Base-by-base conservation (phyloP, 495 filamentous ascomycete species). In the Penicillium taxi region DNA sequence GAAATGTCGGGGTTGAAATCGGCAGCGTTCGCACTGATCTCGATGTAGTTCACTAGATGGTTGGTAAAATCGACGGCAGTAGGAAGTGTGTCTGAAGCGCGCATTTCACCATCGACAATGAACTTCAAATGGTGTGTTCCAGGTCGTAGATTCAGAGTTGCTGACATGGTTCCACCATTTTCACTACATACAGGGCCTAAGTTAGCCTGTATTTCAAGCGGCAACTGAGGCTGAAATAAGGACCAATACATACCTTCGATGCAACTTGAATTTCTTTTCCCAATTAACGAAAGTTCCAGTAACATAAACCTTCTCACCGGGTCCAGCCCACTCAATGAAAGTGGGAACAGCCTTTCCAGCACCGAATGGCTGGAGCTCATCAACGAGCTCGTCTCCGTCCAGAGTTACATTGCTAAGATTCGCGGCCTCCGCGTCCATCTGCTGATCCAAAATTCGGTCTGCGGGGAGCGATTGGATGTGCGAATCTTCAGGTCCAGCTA, bases 91-190 rank as follows among this genome's bases (percentile, higher is more conserved):
- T 84, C 78, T 4, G 89, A 88, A 12, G 84, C 84, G 41, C 78
- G 73, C 88, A 96, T 95, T 42, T 87, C 80, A 23, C 82, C 84
- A 59, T 96, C 88, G 17, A 96, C 86, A 47, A 98, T 76, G 66
- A 96, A 98, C 50, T 91, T 87, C 46, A 98, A 69, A 62, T 98
- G 91, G 61, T 98, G 91, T 1, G 91, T 96, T 25, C 91, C 91
- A 1, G 91, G 86, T 9, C 81, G 80, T 37, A 98, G 77, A 48
- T 80, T 80, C 44, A 96, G 71, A 9, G 77, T 79, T 14, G 85
- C 78, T 17, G 80, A 80, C 59, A 84, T 80, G 20, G 78, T 66
- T 34, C 74, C 72, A 12, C 58, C 55, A 9, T 59, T 58, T 34
- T 68, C 65, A 37, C 65, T 66, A 22, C 32, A 13, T 14, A 4